Base-by-base conservation (phyloP, 192 early-diverging fungal species). In the Umbelopsis sp. region DNA sequence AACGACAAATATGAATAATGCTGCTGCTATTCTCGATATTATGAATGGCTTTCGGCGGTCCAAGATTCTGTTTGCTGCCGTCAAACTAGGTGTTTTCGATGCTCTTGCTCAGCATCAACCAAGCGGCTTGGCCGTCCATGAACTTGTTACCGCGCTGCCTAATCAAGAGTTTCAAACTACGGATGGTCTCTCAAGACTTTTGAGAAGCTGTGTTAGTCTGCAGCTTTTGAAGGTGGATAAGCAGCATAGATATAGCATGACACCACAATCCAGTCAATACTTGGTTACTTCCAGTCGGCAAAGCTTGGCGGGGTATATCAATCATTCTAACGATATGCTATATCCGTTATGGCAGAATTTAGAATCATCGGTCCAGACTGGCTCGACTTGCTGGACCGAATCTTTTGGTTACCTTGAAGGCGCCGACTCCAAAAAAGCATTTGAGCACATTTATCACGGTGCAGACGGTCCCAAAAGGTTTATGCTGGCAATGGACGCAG, bases 1-100 rank as follows among this genome's bases (percentile, higher is more conserved):
- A 13, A 30, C 15, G 1, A 65, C 21, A n/a, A n/a, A n/a, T 13
- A 65, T 41, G 25, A 37, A 11, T 13, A 7, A 46, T 13, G 33
- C 44, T 23, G 33, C 7, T 9, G 37, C 70, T 16, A 50, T 75
- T n/a, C 41, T 75, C 20, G 37, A 61, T 45, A 52, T 75, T 23
- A 61, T 74, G 4, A 75, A 75, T 22, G 74, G 61, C 41, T 75
- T 74, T 20, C 74, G 74, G 2, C 16, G 30, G 4, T 74, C 74
- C 27, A 75, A 75, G 46, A 61, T 75, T 21, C 18, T 75, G 15
- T 75, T 75, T 45, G 47, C 74, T 30, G 44, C 49, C 8, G 74
- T 75, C 16, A 55, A 49, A 22, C 27, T 67, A 3, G 74, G 74
- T 20, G 66, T 75, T 21, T 64, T 75, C 22, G 74, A 75, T 66